A percentile compares a stretch with the other conserved stretches of the same genome.
Conservation (phyloP, 495 filamentous ascomycete species). For the Penicilliopsis zonata region DNA sequence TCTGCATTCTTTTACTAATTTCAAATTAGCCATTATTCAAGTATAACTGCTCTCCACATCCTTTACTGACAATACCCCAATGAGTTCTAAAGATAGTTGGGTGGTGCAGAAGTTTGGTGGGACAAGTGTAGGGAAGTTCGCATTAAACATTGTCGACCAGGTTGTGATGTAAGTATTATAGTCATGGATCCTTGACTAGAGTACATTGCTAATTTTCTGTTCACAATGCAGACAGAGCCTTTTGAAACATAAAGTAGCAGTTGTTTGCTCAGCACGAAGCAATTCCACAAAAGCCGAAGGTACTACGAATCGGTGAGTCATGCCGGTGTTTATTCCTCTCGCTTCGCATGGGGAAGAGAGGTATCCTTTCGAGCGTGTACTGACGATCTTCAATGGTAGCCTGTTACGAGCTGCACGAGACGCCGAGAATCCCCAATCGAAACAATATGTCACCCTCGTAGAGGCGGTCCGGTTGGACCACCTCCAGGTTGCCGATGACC, state of each 20-base stretch:
- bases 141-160: constrained; percentile 57
- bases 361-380: background rate
- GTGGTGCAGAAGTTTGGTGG: constrained; percentile 83
- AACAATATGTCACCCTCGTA: constrained; percentile 57
- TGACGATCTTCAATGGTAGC: constrained; percentile 16
- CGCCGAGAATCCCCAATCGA: constrained; percentile 46
- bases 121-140: constrained; percentile 61
- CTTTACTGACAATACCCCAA: constrained; percentile 5
- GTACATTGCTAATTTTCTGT: constrained; percentile 3
- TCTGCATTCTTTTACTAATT: constrained; percentile 1
- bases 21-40: too few relatives aligned
- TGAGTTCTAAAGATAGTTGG: constrained; percentile 35
- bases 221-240: constrained; percentile 46
- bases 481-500: constrained; percentile 47
- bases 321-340: too few relatives aligned
- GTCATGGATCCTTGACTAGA: background rate
- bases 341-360: too few relatives aligned
- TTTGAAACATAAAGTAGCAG: constrained; percentile 55
- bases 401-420: constrained; percentile 59
- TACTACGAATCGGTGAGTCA: constrained; percentile 85
- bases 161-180: constrained; percentile 50
- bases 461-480: constrained; percentile 66
- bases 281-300: constrained; percentile 82
- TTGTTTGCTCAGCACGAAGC: constrained; percentile 89
- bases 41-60: constrained; percentile 4